A percentile compares a stretch with the other conserved stretches of the same genome.
Conservation (phyloP, 371 early-diverging fungal species). For the Saksenaea oblongispora region DNA sequence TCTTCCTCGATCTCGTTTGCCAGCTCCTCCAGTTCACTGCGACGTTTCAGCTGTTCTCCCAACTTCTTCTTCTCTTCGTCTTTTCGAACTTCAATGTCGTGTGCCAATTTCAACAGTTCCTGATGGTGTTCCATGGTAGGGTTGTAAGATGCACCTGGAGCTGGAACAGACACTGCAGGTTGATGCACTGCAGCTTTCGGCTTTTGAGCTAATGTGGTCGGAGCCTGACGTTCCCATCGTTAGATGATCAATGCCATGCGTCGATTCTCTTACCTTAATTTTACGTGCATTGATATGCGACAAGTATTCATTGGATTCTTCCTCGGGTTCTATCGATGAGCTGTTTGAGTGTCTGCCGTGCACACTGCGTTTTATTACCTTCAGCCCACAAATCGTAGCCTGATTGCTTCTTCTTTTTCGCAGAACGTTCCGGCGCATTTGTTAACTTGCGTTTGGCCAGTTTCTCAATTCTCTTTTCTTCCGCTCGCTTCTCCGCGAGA, state of each 20-base stretch:
- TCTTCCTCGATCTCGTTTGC: conserved; percentile 11
- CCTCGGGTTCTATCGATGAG: not conserved
- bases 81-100: conserved; percentile 50
- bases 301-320: conserved; percentile 17
- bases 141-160: conserved; percentile 91
- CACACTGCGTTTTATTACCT: conserved; percentile 13
- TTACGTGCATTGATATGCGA: conserved; percentile 26
- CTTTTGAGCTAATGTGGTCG: conserved; percentile 49
- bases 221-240: conserved; percentile 45
- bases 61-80: conserved; percentile 7
- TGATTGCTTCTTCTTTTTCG: conserved; percentile 28
- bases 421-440: conserved; percentile 9
- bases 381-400: conserved; percentile 62
- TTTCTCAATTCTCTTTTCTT: conserved; percentile 24
- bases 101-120: conserved; percentile 47
- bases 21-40: conserved; percentile 13
- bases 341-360: not conserved
- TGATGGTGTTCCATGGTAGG: conserved; percentile 84
- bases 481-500: conserved; percentile 21
- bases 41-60: conserved; percentile 12
- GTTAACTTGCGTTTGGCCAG: conserved; percentile 24
- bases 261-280: conserved; percentile 19
- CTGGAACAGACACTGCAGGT: conserved; percentile 75
- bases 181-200: conserved; percentile 44
- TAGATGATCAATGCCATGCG: too few relatives aligned